Conservation (phyloP, 140 eudicot genomes). For the Flaveria floridana region DNA sequence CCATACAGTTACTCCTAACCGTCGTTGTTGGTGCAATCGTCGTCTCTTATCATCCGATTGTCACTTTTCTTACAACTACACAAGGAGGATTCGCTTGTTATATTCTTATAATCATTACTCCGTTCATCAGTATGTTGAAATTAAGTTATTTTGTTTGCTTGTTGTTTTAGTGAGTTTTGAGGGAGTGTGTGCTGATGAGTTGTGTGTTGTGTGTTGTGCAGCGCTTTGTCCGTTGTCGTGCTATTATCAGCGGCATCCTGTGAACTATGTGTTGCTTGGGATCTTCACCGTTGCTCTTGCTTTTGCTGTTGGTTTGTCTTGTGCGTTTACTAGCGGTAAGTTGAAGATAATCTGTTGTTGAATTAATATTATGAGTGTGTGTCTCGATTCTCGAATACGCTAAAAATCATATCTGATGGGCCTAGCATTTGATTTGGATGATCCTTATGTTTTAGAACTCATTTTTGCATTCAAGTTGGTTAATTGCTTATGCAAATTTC, state of each 20-base stretch:
- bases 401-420: no score
- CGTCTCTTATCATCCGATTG: constrained; percentile 55
- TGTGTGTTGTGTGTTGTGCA: constrained; percentile 33
- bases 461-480: not conserved
- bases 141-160: not conserved
- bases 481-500: not conserved
- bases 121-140: constrained; percentile 54
- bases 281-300: constrained; percentile 65
- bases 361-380: not conserved
- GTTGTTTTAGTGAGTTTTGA: not conserved
- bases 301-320: constrained; percentile 63
- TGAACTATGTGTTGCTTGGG: constrained; percentile 64
- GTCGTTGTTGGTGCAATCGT: constrained; percentile 60
- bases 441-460: not conserved
- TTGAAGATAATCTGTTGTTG: not conserved
- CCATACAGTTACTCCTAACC: constrained; percentile 63
- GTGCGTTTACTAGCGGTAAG: constrained; percentile 81
- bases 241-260: constrained; percentile 66
- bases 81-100: constrained; percentile 55
- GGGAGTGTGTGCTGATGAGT: not conserved
- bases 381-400: not conserved
- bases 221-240: constrained; percentile 69
- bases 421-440: not conserved
- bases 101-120: constrained; percentile 56
- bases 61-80: constrained; percentile 56